Percentiles rank a stretch among this genome's conserved stretches.
These are phyloP conservation scores for Grigorovia transvaalensis DNA, from an alignment of 805 yeast species.

Conservation along the genomic window DNA sequence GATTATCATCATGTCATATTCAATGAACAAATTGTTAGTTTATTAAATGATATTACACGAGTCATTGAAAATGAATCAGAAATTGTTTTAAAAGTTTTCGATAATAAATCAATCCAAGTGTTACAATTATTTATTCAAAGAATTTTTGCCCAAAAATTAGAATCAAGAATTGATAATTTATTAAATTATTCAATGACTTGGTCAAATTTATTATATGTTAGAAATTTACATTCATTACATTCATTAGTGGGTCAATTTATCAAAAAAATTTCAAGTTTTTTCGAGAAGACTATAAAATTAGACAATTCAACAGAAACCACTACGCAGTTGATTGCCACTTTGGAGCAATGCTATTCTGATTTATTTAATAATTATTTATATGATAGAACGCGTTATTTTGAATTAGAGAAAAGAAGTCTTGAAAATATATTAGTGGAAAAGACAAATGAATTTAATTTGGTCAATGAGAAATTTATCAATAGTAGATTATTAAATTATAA, in stretches of 20 bases:
- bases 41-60: conserved; percentile 46
- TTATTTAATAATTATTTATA: conserved; percentile 59
- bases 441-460: conserved; percentile 25
- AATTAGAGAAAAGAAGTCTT: conserved; percentile 56
- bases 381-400: conserved; percentile 55
- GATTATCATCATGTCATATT: conserved; percentile 36
- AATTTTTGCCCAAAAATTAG: conserved; percentile 62
- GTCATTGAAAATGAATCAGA: conserved; percentile 64
- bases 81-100: conserved; percentile 64
- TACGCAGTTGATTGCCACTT: conserved; percentile 27
- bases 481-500: conserved; percentile 22
- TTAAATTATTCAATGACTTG: conserved; percentile 53
- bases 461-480: conserved; percentile 26
- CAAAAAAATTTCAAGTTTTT: conserved; percentile 52
- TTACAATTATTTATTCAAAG: conserved; percentile 62
- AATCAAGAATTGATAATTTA: conserved; percentile 44
- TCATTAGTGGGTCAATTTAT: conserved; percentile 49
- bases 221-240: conserved; percentile 63
- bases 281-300: conserved; percentile 31
- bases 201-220: conserved; percentile 60
- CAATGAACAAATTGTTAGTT: conserved; percentile 41
- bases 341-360: conserved; percentile 68
- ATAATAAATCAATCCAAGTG: conserved; percentile 51
- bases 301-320: conserved; percentile 27
- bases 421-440: conserved; percentile 31